Percentiles rank a stretch among this genome's conserved stretches.
phyloP scores from a whole-genome alignment of 306 rosid species.

The Dryas octopetala region DNA sequence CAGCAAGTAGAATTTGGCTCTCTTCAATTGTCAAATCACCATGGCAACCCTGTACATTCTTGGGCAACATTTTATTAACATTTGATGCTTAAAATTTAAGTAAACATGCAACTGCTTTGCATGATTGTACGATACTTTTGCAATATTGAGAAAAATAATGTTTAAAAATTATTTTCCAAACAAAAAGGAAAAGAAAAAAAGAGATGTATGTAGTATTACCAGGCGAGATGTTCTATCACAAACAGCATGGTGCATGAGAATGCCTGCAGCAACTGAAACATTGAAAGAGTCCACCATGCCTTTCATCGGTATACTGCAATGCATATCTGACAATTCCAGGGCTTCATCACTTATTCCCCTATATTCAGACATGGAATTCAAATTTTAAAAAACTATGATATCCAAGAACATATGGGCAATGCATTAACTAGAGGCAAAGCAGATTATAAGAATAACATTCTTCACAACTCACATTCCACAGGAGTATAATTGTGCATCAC shows the following conservation, averaged over 20 bases:
- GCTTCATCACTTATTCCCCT: conserved; percentile 93
- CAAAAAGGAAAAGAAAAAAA: not conserved
- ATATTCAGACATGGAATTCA: conserved; percentile 21
- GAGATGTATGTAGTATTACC: conserved; percentile 43
- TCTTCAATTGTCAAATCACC: conserved; percentile 75
- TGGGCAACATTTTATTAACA: not conserved
- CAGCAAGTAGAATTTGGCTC: conserved; percentile 78
- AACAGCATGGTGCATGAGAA: conserved; percentile 96
- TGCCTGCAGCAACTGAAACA: conserved; percentile 95
- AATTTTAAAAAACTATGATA: not conserved
- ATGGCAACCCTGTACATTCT: conserved; percentile 60
- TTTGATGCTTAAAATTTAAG: not conserved
- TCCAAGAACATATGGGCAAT: not conserved
- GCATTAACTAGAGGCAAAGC: not conserved
- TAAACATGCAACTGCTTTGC: not conserved
- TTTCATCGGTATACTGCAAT: conserved; percentile 85
- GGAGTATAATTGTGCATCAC: not conserved
- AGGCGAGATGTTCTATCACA: conserved; percentile 67
- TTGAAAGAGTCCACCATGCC: conserved; percentile 98
- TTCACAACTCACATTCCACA: not conserved
- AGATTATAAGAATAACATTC: not conserved
- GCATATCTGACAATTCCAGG: conserved; percentile 75
- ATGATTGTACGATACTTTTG: not conserved
- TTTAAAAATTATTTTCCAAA: not conserved
- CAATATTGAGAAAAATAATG: not conserved